Base-by-base conservation (phyloP, 1,139 yeast species). In the Yamadazyma sp. region DNA sequence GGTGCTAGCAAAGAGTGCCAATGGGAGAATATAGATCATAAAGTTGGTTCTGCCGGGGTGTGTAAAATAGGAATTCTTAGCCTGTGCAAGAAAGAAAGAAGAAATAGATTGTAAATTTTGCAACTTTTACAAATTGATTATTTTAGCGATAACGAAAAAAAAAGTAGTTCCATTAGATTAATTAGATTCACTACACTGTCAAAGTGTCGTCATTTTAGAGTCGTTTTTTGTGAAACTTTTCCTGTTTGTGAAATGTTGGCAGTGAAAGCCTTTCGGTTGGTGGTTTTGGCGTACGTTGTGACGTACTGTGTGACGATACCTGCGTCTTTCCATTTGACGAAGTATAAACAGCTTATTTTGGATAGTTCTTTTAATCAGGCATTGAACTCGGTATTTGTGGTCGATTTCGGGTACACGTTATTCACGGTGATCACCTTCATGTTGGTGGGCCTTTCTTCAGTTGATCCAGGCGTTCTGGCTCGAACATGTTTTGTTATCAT, bases 391-490 rank as follows among this genome's bases (percentile, higher is more conserved):
- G 27, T 51, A 30, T 54, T 62, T 38, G 56, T 66, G 14, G 50
- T 55, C 36, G 44, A 49, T 29, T 54, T 54, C 48, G 68, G 70
- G 5, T 58, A 62, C 44, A 15, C 56, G 6, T 58, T 64, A 62
- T 62, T 67, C 38, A 53, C 65, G 2, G 17, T 53, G 1, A 49
- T 52, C 7, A n/a, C 16, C 10, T 4, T 30, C 4, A 10, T 17
- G 15, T 9, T 30, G 16, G 24, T 30, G 15, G 23, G 33, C 3
- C 7, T 15, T 18, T 11, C 17, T 16, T 8, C 10, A 4, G 23
- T 12, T 4, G 16, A 18, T 17, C 14, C 33, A 4, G 14, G 14
- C 9, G 20, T 15, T 3, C 31, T n/a, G 18, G 18, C 7, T 7
- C 31, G 17, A 8, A 28, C 4, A n/a, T 11, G 20, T 4, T 28